Base-by-base conservation (phyloP, 768 basidiomycete species). In the Lepiota brunneoincarnata region DNA sequence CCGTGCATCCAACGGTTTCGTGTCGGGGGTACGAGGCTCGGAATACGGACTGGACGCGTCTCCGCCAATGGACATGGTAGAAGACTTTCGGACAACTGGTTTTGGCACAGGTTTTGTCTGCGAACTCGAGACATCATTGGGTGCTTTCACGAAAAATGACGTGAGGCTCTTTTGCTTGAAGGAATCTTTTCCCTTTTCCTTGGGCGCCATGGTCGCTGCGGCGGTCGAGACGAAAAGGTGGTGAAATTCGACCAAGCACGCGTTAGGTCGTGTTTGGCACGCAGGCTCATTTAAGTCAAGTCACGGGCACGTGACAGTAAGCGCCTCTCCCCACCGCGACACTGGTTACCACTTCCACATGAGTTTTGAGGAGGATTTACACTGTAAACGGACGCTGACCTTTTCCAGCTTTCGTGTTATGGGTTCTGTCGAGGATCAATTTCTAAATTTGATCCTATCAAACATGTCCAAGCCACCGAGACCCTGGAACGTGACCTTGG, bases 81-180 rank as follows among this genome's bases (percentile, higher is more conserved):
- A 60, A 3, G 42, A 24, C 15, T 41, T 47, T 23, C 39, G 36
- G 21, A n/a, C 15, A 7, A 26, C 37, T 18, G 60, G 59, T 58
- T 67, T 66, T 41, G 56, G 56, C 34, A 55, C 31, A 10, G 59
- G 40, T 59, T 69, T 62, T 46, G 62, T 58, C 20, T 67, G 50
- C 36, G 62, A 56, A 44, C 62, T 59, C 47, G 61, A 54, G 12
- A 71, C 64, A 49, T 52, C 58, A 41, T 55, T 46, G 21, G 66
- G 48, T 15, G 57, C 56, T 67, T 83, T 71, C 6, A 75, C 69
- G 58, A 91, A 88, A 69, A 82, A 91, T 3, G 83, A 79, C 65
- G 82, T 83, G 7, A 91, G 75, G 60, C 84, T 89, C 63, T 89
- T 90, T 66, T 91, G 89, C 59, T 86, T 89, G 68, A 72, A 59